These are phyloP conservation scores for Suillus subluteus DNA, from an alignment of 768 basidiomycete genomes.

Conservation along the genomic window DNA sequence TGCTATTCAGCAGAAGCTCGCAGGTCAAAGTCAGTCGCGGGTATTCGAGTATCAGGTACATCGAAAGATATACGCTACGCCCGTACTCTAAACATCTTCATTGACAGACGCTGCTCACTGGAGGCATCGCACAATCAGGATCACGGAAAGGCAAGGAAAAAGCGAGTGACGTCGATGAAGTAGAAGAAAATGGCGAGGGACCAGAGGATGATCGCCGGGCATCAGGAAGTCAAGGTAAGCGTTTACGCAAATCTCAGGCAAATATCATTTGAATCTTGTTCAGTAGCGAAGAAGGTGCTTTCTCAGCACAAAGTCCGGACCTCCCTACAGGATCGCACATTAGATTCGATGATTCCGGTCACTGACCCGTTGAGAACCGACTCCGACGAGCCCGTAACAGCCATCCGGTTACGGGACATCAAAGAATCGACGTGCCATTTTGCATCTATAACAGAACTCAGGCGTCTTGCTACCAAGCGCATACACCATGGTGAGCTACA, in stretches of 20 bases:
- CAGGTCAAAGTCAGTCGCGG: slow-evolving; percentile 65
- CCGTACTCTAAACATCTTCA: slow-evolving; percentile 5
- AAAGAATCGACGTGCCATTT: slow-evolving; percentile 77
- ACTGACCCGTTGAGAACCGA: slow-evolving; percentile 53
- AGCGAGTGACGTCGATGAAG: slow-evolving; percentile 44
- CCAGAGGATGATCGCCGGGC: slow-evolving; percentile 33
- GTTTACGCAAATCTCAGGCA: background rate
- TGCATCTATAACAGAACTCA: slow-evolving; percentile 70
- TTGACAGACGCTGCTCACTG: slow-evolving; percentile 61
- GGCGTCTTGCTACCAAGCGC: slow-evolving; percentile 58
- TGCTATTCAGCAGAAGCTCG: slow-evolving; percentile 66
- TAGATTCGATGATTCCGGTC: slow-evolving; percentile 93
- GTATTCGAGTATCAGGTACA: slow-evolving; percentile 74
- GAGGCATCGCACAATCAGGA: slow-evolving; percentile 43
- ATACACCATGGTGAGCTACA: slow-evolving; percentile 68
- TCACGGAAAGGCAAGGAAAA: slow-evolving; percentile 27
- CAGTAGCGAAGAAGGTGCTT: slow-evolving; percentile 49
- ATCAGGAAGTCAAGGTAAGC: slow-evolving; percentile 29
- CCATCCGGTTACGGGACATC: slow-evolving; percentile 52
- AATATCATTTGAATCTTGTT: background rate
- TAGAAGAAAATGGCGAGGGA: slow-evolving; percentile 30
- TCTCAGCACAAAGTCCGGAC: slow-evolving; percentile 86
- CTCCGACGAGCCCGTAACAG: slow-evolving; percentile 23
- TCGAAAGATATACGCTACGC: background rate
- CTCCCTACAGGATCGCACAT: slow-evolving; percentile 82